Evolutionary conservation across 2,329 filamentous ascomycete genomes (phyloP).

Genomic region (Aspergillus neoniger): DNA sequence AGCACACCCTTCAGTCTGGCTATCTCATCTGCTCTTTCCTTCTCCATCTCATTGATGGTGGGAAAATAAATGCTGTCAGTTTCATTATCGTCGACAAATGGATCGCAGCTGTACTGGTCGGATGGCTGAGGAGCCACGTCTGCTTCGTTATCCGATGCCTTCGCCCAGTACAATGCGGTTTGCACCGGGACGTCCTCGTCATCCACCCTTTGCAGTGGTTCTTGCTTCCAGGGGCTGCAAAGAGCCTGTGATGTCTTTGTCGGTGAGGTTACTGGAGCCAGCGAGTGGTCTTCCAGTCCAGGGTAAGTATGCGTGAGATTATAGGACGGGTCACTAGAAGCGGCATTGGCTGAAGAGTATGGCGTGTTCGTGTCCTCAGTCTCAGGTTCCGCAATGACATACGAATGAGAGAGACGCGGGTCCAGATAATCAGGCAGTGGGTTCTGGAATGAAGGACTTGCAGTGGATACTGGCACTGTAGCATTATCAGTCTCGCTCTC

Average conservation of each 20-base stretch:
- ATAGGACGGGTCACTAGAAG: slow-evolving; percentile 5
- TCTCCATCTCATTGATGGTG: slow-evolving; percentile 28
- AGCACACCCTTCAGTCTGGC: slow-evolving; percentile 49
- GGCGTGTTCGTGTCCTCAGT: slow-evolving; percentile 1
- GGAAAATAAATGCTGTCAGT: slow-evolving; percentile 18
- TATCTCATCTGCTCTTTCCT: slow-evolving; percentile 39
- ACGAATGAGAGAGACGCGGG: slow-evolving; percentile 29
- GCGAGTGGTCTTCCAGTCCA: slow-evolving; percentile 7
- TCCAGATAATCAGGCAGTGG: slow-evolving; percentile 29
- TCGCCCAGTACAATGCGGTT: slow-evolving; percentile 17
- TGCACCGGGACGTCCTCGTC: slow-evolving; percentile 18
- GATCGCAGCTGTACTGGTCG: slow-evolving; percentile 20
- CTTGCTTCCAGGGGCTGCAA: slow-evolving; percentile 21
- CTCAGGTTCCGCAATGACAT: slow-evolving; percentile 9
- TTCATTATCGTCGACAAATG: slow-evolving; percentile 25
- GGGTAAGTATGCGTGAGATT: neutral
- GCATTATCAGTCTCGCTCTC: slow-evolving; percentile 12
- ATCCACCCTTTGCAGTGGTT: slow-evolving; percentile 14
- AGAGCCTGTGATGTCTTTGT: neutral
- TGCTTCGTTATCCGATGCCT: slow-evolving; percentile 3
- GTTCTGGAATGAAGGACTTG: neutral
- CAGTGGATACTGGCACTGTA: neutral
- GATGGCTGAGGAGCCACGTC: slow-evolving; percentile 2
- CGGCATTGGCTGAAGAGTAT: slow-evolving; percentile 10
- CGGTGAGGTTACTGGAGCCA: slow-evolving; percentile 2